Conservation (phyloP, 1,139 yeast genomes). For the Candida sanyaensis region DNA sequence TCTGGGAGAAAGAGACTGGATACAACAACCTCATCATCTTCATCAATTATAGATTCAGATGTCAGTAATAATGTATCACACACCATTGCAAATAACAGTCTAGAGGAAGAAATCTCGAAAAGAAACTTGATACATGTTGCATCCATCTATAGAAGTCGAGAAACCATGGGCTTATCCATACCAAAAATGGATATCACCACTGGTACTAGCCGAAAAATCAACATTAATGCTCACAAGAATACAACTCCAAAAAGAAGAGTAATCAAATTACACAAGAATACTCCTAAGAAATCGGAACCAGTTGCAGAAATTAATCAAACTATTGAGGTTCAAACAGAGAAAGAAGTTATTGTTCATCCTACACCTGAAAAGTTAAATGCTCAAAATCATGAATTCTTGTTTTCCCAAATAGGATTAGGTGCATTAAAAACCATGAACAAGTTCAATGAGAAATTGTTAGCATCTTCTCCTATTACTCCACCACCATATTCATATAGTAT, state of each 20-base stretch:
- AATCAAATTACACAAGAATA: slow-evolving; percentile 37
- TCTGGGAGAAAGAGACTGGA: not conserved
- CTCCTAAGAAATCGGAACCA: not conserved
- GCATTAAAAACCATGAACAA: not conserved
- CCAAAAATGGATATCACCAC: slow-evolving; percentile 38
- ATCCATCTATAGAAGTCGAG: not conserved
- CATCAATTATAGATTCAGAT: not conserved
- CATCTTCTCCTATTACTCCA: not conserved
- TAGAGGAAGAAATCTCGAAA: not conserved
- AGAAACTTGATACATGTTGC: not conserved
- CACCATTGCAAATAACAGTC: not conserved
- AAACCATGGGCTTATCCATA: not conserved
- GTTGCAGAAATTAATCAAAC: not conserved
- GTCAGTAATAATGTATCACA: no score
- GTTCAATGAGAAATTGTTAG: not conserved
- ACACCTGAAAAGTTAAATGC: not conserved
- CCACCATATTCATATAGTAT: slow-evolving; percentile 1
- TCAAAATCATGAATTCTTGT: not conserved
- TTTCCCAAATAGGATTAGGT: slow-evolving; percentile 2
- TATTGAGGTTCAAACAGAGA: not conserved
- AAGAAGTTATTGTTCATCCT: not conserved
- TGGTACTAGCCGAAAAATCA: not conserved
- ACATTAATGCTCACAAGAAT: slow-evolving; percentile 11
- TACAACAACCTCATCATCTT: not conserved
- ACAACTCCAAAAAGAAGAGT: slow-evolving; percentile 51